A percentile compares a stretch with the other conserved stretches of the same genome.
Conservation (phyloP, 2,329 filamentous ascomycete species). For the Ilyonectria mors-panacis region DNA sequence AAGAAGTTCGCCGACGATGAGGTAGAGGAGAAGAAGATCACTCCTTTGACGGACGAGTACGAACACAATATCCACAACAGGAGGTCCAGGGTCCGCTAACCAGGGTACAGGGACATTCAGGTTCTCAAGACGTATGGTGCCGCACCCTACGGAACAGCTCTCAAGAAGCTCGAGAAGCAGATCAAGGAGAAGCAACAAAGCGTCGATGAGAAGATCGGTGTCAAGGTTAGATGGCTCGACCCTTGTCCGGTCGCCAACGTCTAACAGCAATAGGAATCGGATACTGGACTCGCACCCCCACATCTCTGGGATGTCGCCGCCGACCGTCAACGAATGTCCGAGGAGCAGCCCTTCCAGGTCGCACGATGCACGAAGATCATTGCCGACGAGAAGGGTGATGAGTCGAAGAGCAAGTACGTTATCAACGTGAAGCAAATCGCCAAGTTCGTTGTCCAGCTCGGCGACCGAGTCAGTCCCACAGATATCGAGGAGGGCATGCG, state of each 20-base stretch:
- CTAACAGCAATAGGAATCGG: slow-evolving; percentile 81
- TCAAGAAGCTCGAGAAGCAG: slow-evolving; percentile 98
- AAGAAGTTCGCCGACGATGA: slow-evolving; percentile 98
- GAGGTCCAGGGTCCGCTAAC: slow-evolving; percentile 42
- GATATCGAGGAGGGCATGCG: slow-evolving; percentile 99
- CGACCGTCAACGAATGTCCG: slow-evolving; percentile 97
- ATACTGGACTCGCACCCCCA: slow-evolving; percentile 96
- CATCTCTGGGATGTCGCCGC: slow-evolving; percentile 99
- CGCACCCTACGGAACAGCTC: slow-evolving; percentile 90
- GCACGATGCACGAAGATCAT: slow-evolving; percentile 99
- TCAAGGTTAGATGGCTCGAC: slow-evolving; percentile 69
- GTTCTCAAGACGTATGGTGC: slow-evolving; percentile 99
- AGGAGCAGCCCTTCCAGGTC: slow-evolving; percentile 98
- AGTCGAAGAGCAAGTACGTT: slow-evolving; percentile 99
- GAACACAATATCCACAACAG: slow-evolving; percentile 51
- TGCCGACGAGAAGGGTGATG: slow-evolving; percentile 90
- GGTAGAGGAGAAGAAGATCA: slow-evolving; percentile 99
- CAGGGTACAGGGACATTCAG: slow-evolving; percentile 86
- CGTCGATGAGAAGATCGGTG: slow-evolving; percentile 98
- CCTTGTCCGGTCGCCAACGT: background rate
- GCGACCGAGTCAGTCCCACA: slow-evolving; percentile 95
- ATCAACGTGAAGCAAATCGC: slow-evolving; percentile 99
- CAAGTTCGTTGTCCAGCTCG: slow-evolving; percentile 98
- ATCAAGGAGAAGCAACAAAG: slow-evolving; percentile 99
- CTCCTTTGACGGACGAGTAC: slow-evolving; percentile 95